phyloP scores from a whole-genome alignment of 139 green algal genomes.

The Limnomonas spitsbergensis region DNA sequence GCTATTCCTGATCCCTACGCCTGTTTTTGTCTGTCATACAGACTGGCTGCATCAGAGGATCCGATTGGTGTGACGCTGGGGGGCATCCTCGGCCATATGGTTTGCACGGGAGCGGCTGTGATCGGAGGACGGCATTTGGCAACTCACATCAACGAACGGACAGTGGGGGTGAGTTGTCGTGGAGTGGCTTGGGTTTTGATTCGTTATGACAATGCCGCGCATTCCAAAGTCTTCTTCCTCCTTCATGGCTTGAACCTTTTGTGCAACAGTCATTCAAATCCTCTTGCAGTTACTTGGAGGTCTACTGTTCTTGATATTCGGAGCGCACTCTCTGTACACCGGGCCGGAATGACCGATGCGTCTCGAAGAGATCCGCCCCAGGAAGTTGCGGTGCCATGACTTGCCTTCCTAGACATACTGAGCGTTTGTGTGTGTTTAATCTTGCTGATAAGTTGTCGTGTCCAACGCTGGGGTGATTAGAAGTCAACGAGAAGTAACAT shows the following conservation, averaged over 20 bases:
- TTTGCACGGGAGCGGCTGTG: slow-evolving; percentile 93
- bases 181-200: not conserved
- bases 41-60: slow-evolving; percentile 84
- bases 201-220: not conserved
- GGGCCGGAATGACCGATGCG: slow-evolving; percentile 31
- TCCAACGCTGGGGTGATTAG: too few relatives aligned
- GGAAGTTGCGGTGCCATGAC: too few relatives aligned
- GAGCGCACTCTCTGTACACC: slow-evolving; percentile 65
- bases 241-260: not conserved
- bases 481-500: too few relatives aligned
- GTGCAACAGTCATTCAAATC: not conserved
- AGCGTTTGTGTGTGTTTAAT: too few relatives aligned
- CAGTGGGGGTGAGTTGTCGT: slow-evolving; percentile 51
- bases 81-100: slow-evolving; percentile 85
- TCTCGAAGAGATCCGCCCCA: too few relatives aligned
- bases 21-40: too few relatives aligned
- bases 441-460: too few relatives aligned
- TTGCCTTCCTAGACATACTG: too few relatives aligned
- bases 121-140: slow-evolving; percentile 90
- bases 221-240: not conserved
- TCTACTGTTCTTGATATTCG: slow-evolving; percentile 89
- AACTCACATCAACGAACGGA: slow-evolving; percentile 84
- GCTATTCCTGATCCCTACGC: too few relatives aligned
- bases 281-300: slow-evolving; percentile 61
- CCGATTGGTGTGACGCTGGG: slow-evolving; percentile 88